Evolutionary conservation across 768 basidiomycete species (phyloP).

Genomic region (Candolleomyces efflorescens): DNA sequence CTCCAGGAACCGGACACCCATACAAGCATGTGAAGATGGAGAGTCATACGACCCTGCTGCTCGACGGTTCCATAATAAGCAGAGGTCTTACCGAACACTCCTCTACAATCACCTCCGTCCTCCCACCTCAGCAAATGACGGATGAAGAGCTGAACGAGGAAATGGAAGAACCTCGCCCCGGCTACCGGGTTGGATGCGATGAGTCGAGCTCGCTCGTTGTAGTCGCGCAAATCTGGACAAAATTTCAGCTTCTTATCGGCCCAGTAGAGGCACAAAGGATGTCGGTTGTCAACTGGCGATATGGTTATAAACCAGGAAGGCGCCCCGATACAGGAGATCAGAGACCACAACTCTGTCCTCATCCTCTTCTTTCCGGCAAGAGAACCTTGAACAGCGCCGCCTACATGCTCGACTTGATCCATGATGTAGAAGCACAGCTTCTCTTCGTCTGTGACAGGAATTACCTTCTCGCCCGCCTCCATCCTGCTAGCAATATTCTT

Average conservation of each 20-base stretch:
- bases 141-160: neutral
- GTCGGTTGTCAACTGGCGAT: conserved; percentile 23
- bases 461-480: neutral
- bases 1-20: neutral
- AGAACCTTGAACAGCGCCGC: conserved; percentile 24
- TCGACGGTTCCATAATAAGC: conserved; percentile 10
- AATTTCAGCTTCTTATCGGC: conserved; percentile 19
- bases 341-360: conserved; percentile 28
- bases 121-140: conserved; percentile 20
- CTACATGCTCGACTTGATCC: conserved; percentile 30
- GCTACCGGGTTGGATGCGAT: neutral
- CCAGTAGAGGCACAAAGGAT: conserved; percentile 31
- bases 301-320: conserved; percentile 33
- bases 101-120: conserved; percentile 1
- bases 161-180: neutral
- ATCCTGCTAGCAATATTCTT: no score
- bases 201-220: neutral
- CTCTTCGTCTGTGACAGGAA: neutral
- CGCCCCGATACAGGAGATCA: conserved; percentile 18
- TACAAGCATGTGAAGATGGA: conserved; percentile 1
- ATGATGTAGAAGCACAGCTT: conserved; percentile 17
- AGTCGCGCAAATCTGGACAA: conserved; percentile 11
- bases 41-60: conserved; percentile 5
- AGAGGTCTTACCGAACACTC: conserved; percentile 6
- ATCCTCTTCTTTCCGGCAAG: conserved; percentile 22